These are phyloP conservation scores for Xylaria acuta DNA, from an alignment of 495 filamentous ascomycete genomes.

Conservation along the genomic window DNA sequence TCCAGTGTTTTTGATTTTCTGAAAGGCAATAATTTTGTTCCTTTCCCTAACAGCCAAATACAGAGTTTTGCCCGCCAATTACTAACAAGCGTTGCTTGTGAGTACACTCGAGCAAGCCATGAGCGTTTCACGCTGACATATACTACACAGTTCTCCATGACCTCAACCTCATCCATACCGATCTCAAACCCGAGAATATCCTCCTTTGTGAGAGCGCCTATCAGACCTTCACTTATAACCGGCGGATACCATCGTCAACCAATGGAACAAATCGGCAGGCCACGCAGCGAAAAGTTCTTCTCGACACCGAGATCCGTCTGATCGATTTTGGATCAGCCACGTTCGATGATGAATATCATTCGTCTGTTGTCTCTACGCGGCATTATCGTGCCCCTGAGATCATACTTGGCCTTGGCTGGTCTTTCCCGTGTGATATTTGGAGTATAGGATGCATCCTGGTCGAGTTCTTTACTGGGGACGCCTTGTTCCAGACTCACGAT, in stretches of 20 bases:
- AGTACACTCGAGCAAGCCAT: constrained; percentile 45
- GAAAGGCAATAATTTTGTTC: constrained; percentile 91
- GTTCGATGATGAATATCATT: constrained; percentile 98
- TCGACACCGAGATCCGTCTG: constrained; percentile 94
- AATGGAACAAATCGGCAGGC: constrained; percentile 76
- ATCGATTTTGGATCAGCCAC: constrained; percentile 99
- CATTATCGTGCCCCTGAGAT: constrained; percentile 98
- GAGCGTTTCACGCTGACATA: constrained; percentile 38
- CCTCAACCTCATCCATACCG: constrained; percentile 96
- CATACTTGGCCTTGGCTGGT: constrained; percentile 96
- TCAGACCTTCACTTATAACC: constrained; percentile 96
- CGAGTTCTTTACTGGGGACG: constrained; percentile 98
- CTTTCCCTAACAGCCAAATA: constrained; percentile 99
- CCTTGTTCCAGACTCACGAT: constrained; percentile 97
- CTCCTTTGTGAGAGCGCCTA: constrained; percentile 87
- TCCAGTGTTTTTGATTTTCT: constrained; percentile 99
- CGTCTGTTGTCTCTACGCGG: constrained; percentile 92
- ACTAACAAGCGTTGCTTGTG: constrained; percentile 98
- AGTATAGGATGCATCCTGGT: constrained; percentile 98
- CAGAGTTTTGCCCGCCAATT: constrained; percentile 95
- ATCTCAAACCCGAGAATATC: constrained; percentile 98
- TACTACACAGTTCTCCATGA: constrained; percentile 81
- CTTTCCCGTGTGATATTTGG: constrained; percentile 97
- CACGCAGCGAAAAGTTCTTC: constrained; percentile 82
- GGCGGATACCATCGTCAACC: constrained; percentile 90